Evolutionary conservation across 2,329 filamentous ascomycete genomes (phyloP).

Genomic region (Aspergillus fischeri): DNA sequence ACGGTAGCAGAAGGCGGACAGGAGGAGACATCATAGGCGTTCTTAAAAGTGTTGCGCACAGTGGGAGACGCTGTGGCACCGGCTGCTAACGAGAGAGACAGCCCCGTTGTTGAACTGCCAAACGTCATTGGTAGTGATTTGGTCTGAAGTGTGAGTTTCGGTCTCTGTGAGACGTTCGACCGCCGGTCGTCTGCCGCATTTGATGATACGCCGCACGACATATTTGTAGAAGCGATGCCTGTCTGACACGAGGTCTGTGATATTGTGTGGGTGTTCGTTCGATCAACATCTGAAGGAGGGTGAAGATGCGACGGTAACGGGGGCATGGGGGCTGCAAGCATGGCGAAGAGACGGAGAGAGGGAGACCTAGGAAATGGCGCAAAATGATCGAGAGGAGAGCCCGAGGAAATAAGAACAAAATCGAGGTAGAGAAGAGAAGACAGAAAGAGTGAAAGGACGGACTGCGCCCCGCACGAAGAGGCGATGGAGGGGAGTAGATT

Average conservation of each 20-base stretch:
- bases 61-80: slow-evolving; percentile 52
- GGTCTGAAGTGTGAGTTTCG: slow-evolving; percentile 61
- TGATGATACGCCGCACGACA: slow-evolving; percentile 15
- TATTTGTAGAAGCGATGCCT: slow-evolving; percentile 2
- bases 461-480: background rate
- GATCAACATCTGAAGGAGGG: slow-evolving; percentile 3
- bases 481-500: background rate
- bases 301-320: slow-evolving; percentile 14
- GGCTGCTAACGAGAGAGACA: slow-evolving; percentile 52
- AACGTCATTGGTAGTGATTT: slow-evolving; percentile 47
- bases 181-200: slow-evolving; percentile 5
- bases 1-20: slow-evolving; percentile 36
- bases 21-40: slow-evolving; percentile 51
- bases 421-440: background rate
- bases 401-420: background rate
- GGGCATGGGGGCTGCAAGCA: slow-evolving; percentile 21
- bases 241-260: background rate
- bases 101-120: slow-evolving; percentile 50
- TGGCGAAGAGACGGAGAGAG: slow-evolving; percentile 11
- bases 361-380: background rate
- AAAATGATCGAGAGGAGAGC: background rate
- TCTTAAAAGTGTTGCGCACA: slow-evolving; percentile 58
- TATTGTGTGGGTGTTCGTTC: slow-evolving; percentile 6
- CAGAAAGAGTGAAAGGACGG: background rate
- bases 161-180: slow-evolving; percentile 37